phyloP scores from a whole-genome alignment of 495 filamentous ascomycete genomes.

The Penicillium coffeae region DNA sequence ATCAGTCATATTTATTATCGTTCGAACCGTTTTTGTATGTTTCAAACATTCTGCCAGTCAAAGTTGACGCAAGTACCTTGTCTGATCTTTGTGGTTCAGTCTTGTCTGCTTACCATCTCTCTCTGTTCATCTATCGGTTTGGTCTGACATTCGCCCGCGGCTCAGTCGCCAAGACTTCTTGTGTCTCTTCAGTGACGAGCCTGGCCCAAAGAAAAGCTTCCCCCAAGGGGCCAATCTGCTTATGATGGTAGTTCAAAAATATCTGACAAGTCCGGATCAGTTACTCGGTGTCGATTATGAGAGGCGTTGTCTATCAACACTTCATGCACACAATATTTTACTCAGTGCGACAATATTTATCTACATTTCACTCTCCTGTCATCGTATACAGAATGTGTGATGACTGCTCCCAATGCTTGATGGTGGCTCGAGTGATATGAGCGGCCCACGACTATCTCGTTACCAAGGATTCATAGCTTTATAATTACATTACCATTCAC shows the following conservation, averaged over 20 bases:
- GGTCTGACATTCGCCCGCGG: conserved; percentile 7
- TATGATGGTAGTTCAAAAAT: conserved; percentile 20
- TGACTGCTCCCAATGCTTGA: conserved; percentile 3
- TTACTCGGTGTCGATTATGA: conserved; percentile 18
- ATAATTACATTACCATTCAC: conserved; percentile 1
- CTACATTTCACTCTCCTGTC: too few relatives aligned
- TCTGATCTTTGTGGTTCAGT: conserved; percentile 8
- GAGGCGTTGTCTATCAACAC: conserved; percentile 20
- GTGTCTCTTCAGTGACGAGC: conserved; percentile 4
- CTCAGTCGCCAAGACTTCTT: conserved; percentile 5
- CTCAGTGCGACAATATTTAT: conserved; percentile 9
- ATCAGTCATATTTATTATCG: background rate
- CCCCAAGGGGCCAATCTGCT: conserved; percentile 13
- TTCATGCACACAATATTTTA: conserved; percentile 7
- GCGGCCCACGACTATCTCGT: background rate
- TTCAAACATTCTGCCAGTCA: conserved; percentile 2
- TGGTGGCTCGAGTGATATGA: background rate
- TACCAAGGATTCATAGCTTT: conserved; percentile 3
- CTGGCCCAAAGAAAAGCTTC: conserved; percentile 6
- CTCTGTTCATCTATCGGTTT: conserved; percentile 18
- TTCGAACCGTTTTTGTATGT: background rate
- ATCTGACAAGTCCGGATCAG: conserved; percentile 14
- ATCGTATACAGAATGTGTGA: too few relatives aligned
- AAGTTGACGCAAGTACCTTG: background rate
- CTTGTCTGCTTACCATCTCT: conserved; percentile 11